Conservation (phyloP, 2,329 filamentous ascomycete genomes). For the Claviceps fusiformis region DNA sequence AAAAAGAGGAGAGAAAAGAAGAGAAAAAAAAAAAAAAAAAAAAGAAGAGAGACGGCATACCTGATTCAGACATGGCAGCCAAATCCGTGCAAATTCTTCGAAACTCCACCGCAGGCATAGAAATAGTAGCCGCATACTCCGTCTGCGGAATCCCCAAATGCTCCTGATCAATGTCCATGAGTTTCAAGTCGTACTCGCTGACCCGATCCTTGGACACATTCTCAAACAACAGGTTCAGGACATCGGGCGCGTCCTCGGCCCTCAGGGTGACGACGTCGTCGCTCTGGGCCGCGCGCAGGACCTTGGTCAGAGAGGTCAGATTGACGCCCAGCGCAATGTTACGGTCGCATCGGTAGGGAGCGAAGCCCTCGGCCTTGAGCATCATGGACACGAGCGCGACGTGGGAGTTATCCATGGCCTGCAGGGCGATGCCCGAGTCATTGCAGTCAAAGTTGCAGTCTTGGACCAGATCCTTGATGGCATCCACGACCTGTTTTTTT, state of each 20-base stretch:
- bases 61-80: constrained; percentile 85
- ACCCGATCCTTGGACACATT: constrained; percentile 75
- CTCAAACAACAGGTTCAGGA: constrained; percentile 92
- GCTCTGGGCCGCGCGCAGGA: constrained; percentile 84
- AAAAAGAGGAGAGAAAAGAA: not conserved
- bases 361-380: constrained; percentile 90
- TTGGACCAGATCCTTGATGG: constrained; percentile 97
- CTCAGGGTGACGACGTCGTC: constrained; percentile 94
- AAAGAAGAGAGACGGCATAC: constrained; percentile 33
- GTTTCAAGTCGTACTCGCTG: constrained; percentile 98
- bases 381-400: constrained; percentile 98
- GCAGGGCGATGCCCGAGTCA: constrained; percentile 94
- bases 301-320: constrained; percentile 90
- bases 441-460: constrained; percentile 99
- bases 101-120: constrained; percentile 82
- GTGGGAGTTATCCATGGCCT: constrained; percentile 99
- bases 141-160: constrained; percentile 97
- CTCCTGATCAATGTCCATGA: constrained; percentile 99
- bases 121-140: constrained; percentile 87
- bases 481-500: constrained; percentile 70
- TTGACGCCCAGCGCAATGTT: constrained; percentile 98
- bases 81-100: constrained; percentile 90
- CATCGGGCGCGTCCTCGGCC: constrained; percentile 92
- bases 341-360: constrained; percentile 92
- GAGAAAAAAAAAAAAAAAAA: not conserved